phyloP scores from a whole-genome alignment of 768 basidiomycete species.

The Hortiboletus flavorubellus region DNA sequence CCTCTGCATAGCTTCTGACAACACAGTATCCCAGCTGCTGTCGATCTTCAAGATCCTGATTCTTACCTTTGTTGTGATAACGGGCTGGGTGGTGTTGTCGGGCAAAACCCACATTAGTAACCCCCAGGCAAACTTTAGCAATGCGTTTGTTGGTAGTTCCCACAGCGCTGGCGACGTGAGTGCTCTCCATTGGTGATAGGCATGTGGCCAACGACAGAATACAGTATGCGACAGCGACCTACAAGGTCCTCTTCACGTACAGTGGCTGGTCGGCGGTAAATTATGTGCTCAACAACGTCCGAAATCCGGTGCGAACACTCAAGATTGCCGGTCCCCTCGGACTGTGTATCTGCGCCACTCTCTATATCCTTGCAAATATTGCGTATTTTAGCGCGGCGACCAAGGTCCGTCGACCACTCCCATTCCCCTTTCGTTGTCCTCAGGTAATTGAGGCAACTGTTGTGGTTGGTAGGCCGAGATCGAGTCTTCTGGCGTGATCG shows the following conservation, averaged over 20 bases:
- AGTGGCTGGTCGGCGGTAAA: conserved; percentile 56
- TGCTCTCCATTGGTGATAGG: not conserved
- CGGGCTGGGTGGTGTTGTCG: conserved; percentile 59
- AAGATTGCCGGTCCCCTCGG: conserved; percentile 61
- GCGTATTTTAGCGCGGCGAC: conserved; percentile 47
- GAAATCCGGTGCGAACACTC: conserved; percentile 55
- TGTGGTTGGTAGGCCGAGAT: conserved; percentile 39
- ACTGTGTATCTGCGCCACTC: conserved; percentile 45
- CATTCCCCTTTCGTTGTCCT: not conserved
- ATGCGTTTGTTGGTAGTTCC: conserved; percentile 56
- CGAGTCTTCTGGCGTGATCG: conserved; percentile 45
- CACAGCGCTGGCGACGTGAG: conserved; percentile 47
- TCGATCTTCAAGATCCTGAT: conserved; percentile 54
- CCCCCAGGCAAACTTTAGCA: conserved; percentile 54
- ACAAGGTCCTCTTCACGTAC: conserved; percentile 52
- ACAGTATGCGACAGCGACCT: conserved; percentile 60
- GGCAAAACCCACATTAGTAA: conserved; percentile 55
- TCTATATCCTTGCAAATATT: conserved; percentile 56
- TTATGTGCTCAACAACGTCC: conserved; percentile 45
- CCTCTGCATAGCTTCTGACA: conserved; percentile 9
- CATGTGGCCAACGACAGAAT: not conserved
- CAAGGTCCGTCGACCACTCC: conserved; percentile 7
- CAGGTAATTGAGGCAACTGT: not conserved
- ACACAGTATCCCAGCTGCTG: conserved; percentile 29
- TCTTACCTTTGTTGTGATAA: conserved; percentile 51